Conservation (phyloP, 2,329 filamentous ascomycete genomes). For the Xylaria sp. region DNA sequence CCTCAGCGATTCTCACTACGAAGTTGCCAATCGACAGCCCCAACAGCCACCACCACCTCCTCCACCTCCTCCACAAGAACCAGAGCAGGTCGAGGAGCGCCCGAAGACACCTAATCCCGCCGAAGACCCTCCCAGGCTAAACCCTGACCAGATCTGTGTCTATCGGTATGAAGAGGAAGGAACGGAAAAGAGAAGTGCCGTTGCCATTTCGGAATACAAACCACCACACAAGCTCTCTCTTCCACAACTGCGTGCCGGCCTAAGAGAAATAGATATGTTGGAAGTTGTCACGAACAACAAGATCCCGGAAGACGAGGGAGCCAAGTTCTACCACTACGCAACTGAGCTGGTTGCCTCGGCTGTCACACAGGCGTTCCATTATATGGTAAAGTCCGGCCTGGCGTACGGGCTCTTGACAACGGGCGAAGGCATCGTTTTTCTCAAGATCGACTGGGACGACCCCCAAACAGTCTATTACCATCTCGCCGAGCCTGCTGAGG, state of each 20-base stretch:
- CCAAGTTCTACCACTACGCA: constrained; percentile 12
- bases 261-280: constrained; percentile 49
- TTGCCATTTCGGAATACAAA: constrained; percentile 52
- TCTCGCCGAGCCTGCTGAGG: constrained; percentile 37
- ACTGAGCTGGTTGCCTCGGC: constrained; percentile 41
- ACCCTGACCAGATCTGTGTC: constrained; percentile 44
- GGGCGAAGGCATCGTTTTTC: constrained; percentile 51
- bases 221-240: constrained; percentile 52
- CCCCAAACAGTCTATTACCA: constrained; percentile 41
- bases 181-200: constrained; percentile 31
- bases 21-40: not conserved
- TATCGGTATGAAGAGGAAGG: constrained; percentile 22
- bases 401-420: constrained; percentile 51
- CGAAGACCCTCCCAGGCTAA: constrained; percentile 24
- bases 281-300: constrained; percentile 41
- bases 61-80: constrained; percentile 11
- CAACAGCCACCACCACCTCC: not conserved
- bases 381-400: constrained; percentile 54
- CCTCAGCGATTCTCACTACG: constrained; percentile 16
- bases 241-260: constrained; percentile 48
- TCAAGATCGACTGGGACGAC: constrained; percentile 43
- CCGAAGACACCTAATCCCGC: constrained; percentile 5
- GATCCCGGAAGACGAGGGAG: constrained; percentile 5
- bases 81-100: not conserved
- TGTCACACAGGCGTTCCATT: constrained; percentile 54